Conservation (phyloP, 164 flowering plant genomes). For the Piper betle region DNA sequence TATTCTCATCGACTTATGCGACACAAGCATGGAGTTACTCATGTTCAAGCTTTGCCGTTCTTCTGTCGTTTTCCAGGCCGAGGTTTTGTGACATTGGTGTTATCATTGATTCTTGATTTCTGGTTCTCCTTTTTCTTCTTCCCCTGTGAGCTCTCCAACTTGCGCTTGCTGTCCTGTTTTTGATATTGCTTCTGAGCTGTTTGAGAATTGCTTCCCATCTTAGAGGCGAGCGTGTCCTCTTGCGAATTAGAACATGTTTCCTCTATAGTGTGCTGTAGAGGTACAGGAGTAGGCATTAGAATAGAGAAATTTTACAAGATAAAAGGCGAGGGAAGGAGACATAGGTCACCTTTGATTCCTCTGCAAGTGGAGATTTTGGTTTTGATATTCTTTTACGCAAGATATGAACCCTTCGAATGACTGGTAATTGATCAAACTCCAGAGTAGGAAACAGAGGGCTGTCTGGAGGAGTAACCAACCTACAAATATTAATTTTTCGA, state of each 20-base stretch:
- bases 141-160: background rate
- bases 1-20: too few species aligned
- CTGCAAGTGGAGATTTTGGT: background rate
- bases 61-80: background rate
- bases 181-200: too few species aligned
- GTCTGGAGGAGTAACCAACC: constrained; percentile 1
- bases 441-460: constrained; percentile 1
- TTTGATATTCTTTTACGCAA: background rate
- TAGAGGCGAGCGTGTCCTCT: background rate
- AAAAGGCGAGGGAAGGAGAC: background rate
- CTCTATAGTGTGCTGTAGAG: background rate
- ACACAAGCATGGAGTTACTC: too few species aligned
- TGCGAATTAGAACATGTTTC: background rate
- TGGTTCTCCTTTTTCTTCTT: background rate
- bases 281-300: too few species aligned
- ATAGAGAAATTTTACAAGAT: background rate
- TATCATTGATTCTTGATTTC: background rate
- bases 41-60: background rate
- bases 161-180: background rate
- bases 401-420: background rate
- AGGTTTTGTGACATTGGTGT: background rate
- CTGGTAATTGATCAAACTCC: background rate
- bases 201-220: background rate
- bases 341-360: background rate
- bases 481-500: background rate